Base-by-base conservation (phyloP, 2,329 filamentous ascomycete genomes). In the Decorospora gaudefroyi region DNA sequence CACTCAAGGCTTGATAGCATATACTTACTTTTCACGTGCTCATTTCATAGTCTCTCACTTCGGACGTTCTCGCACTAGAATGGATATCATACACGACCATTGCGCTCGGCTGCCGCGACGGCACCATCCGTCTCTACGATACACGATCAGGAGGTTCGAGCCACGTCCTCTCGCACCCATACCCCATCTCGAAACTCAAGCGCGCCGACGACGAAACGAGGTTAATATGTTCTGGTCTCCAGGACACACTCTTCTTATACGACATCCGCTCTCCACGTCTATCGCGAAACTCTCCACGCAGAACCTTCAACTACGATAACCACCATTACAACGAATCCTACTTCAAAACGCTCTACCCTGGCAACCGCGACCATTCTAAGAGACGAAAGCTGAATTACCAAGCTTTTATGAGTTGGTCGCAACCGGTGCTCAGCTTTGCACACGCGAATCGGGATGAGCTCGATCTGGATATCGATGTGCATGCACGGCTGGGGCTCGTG, bases 31-130 rank as follows among this genome's bases (percentile, higher is more conserved):
- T n/a, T n/a, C n/a, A n/a, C n/a, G n/a, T n/a, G n/a, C n/a, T n/a
- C n/a, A n/a, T n/a, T n/a, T n/a, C n/a, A n/a, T n/a, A 53, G n/a
- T 27, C 44, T 5, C 33, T 58, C 1, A n/a, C 46, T 0, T 51
- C 59, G 4, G 68, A 72, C 26, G 51, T 71, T 9, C 52, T 70
- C 6, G 53, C 68, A 0, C 27, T 72, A 3, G 53, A 63, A 13
- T 73, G 69, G 70, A 50, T 71, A 2, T 59, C 53, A 1, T 49
- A 55, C 8, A 66, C 50, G 6, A 61, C 60, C 5, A 26, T 73
- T 13, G 59, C 60, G 2, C 42, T 65, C 2, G 71, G 70, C 6
- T 55, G 57, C 11, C 61, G 71, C 3, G 55, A 69, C 21, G 64
- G 63, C 7, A 59, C 47, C 3, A 64, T 75, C 3, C 49, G 53